Conservation (phyloP, 2,329 filamentous ascomycete species). For the Dryadomyces quercus-mongolicae region DNA sequence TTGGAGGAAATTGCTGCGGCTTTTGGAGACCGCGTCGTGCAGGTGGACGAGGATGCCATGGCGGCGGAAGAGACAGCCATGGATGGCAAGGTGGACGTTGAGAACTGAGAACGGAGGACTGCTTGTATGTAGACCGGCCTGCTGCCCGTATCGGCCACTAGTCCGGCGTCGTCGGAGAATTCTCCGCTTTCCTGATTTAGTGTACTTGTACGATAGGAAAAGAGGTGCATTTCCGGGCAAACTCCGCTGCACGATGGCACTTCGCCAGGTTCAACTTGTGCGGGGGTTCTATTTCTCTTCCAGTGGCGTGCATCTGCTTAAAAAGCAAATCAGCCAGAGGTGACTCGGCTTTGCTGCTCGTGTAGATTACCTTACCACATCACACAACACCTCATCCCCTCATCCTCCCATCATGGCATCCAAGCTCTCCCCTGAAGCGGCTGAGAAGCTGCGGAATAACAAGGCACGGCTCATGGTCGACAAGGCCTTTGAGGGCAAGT, state of each 20-base stretch:
- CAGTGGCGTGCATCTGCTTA: too few relatives aligned
- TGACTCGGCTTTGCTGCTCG: neutral
- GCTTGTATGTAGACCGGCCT: too few relatives aligned
- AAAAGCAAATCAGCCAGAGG: too few relatives aligned
- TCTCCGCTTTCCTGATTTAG: too few relatives aligned
- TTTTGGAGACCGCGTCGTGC: slow-evolving; percentile 32
- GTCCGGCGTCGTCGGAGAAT: too few relatives aligned
- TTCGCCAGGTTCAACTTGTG: too few relatives aligned
- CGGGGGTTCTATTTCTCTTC: too few relatives aligned
- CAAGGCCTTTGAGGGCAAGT: slow-evolving; percentile 25
- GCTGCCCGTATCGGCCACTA: too few relatives aligned
- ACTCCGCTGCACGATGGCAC: too few relatives aligned
- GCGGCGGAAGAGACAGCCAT: neutral
- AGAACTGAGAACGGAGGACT: too few relatives aligned
- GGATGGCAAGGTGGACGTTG: neutral
- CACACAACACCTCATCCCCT: neutral
- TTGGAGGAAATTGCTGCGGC: slow-evolving; percentile 35
- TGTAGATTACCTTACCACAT: neutral
- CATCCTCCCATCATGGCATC: neutral
- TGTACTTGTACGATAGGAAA: too few relatives aligned
- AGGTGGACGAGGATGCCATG: neutral
- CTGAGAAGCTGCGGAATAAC: slow-evolving; percentile 4
- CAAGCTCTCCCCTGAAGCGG: neutral
- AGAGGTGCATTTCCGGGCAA: too few relatives aligned
- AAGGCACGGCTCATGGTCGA: slow-evolving; percentile 5